Evolutionary conservation across 73 alveolate genomes (phyloP), one percentile per base, ranked within the genome.

Genomic region (Paramecium sexaurelia): DNA sequence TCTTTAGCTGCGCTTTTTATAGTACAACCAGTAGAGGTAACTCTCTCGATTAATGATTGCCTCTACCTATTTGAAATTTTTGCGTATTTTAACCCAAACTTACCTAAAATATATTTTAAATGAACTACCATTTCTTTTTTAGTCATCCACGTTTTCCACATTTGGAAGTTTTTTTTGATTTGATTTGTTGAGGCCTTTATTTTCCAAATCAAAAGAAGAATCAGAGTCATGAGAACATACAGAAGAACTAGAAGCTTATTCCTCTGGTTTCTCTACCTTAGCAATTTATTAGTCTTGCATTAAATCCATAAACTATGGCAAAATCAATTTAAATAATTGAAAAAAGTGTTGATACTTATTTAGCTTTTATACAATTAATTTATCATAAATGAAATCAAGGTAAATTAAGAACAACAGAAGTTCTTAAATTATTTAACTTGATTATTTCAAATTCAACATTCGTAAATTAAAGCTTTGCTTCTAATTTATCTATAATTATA

Each of bases 21-120:
- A 9, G 87, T 73, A 73, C 87, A 73, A 36, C 87, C 87, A 73
- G 87, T 73, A 27, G 87, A 73, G 66, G 87, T 73, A 27, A 73
- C 87, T 73, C 56, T 73, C 10, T 73, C 57, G 5, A 73, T 36
- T 9, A 73, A 39, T 15, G 55, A 33, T 39, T 73, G 66, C 22
- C 87, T 73, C 66, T 73, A 32, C 87, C 33, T 39, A 22, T 73
- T 73, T 1, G 87, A 73, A 39, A 73, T 73, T 36, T 73, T 73
- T 1, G 87, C 87, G 35, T 73, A 73, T 39, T 73, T 73, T 36
- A 39, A 22, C 8, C 87, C 87, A 27, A 27, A 39, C 43, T 73
- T 73, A 73, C 66, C 87, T 73, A 73, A 61, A 11, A 24, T 19
- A n/a, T 51, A 29, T 9, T 22, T 26, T 26, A 10, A 61, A 11